Conservation (phyloP, 2,329 filamentous ascomycete genomes). For the Aspergillus quadrilineatus region DNA sequence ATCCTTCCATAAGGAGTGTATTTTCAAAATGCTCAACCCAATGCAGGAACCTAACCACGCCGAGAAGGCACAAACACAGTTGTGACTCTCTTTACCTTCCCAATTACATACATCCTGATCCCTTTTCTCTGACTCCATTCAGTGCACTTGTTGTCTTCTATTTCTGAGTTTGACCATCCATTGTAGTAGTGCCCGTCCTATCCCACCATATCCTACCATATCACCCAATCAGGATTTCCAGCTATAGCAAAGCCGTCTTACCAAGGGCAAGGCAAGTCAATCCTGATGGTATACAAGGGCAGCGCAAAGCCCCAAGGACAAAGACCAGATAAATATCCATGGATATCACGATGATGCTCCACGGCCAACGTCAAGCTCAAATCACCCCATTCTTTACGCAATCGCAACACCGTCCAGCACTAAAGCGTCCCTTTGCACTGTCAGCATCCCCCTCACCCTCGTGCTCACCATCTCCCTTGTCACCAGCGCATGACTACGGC, state of each 20-base stretch:
- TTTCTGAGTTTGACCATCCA: no score
- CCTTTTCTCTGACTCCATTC: slow-evolving; percentile 47
- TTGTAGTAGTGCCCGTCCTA: no score
- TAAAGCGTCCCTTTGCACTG: neutral
- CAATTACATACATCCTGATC: slow-evolving; percentile 58
- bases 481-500: neutral
- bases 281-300: neutral
- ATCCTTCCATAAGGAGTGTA: no score
- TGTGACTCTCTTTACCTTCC: slow-evolving; percentile 12
- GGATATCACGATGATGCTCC: neutral
- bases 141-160: slow-evolving; percentile 45
- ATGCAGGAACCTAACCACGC: neutral
- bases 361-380: neutral
- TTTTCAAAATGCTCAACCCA: neutral
- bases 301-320: neutral
- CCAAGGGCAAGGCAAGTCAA: neutral
- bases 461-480: neutral
- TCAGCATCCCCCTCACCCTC: neutral
- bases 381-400: neutral
- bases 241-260: no score
- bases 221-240: no score
- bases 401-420: neutral
- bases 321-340: slow-evolving; percentile 11
- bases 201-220: no score
- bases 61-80: slow-evolving; percentile 20